These are phyloP conservation scores for Thermoascus crustaceus DNA, from an alignment of 2,329 filamentous ascomycete genomes.

Conservation along the genomic window DNA sequence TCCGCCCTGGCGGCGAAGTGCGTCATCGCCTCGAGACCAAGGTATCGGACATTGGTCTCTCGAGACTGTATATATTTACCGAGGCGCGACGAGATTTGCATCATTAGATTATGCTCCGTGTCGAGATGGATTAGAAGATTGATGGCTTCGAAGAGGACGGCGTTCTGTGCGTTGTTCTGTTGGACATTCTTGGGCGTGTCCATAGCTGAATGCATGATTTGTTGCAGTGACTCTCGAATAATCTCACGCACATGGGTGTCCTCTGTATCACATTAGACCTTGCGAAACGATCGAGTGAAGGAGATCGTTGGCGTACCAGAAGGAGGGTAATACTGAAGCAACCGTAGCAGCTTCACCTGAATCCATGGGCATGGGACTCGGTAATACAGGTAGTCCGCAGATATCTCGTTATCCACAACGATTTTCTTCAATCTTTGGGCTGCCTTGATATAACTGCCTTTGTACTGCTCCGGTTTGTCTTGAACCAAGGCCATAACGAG, in stretches of 20 bases:
- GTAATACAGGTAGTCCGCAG: constrained; percentile 93
- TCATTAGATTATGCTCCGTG: constrained; percentile 88
- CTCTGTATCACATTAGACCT: constrained; percentile 45
- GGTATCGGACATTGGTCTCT: constrained; percentile 94
- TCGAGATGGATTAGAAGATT: constrained; percentile 97
- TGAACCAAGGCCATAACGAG: constrained; percentile 90
- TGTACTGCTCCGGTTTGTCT: constrained; percentile 90
- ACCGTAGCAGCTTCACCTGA: constrained; percentile 82
- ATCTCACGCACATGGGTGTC: constrained; percentile 86
- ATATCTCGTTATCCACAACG: constrained; percentile 80
- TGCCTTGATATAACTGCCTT: constrained; percentile 87
- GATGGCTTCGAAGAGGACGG: constrained; percentile 95
- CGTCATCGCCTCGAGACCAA: constrained; percentile 95
- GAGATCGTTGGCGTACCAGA: constrained; percentile 51
- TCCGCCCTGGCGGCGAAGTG: constrained; percentile 90
- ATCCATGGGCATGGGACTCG: constrained; percentile 99
- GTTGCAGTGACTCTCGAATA: constrained; percentile 83
- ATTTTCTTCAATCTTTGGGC: constrained; percentile 83
- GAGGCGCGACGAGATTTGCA: constrained; percentile 82
- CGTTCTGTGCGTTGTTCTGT: constrained; percentile 98
- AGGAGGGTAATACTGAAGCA: constrained; percentile 93
- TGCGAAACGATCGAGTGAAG: constrained; percentile 4
- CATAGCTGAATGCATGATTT: constrained; percentile 82
- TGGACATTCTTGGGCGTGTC: constrained; percentile 97
- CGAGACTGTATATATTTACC: constrained; percentile 95